Base-by-base conservation (phyloP, 345 rosid species). In the Lepidium sativum region DNA sequence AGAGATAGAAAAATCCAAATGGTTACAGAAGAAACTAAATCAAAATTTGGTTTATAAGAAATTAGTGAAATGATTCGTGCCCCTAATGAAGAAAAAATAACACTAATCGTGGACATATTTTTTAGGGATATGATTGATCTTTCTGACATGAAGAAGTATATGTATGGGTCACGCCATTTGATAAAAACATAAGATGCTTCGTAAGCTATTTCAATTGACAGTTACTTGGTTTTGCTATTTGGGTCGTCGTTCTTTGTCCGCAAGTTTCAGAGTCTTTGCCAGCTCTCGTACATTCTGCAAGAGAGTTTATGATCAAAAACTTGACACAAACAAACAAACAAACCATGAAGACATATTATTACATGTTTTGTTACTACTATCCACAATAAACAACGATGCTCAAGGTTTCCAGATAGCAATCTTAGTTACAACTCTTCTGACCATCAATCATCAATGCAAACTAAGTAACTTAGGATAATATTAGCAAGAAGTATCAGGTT, bases 31-130 rank as follows among this genome's bases (percentile, higher is more conserved):
- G 18, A 53, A 61, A 17, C 8, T 54, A 39, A 0, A 42, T 55
- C 66, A 64, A 63, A 71, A 16, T 4, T 14, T 25, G 27, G 49
- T 49, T 15, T 50, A 23, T 21, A 67, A 50, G 54, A 50, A 48
- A 31, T 23, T 23, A 56, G 15, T 6, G 34, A 54, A 63, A 47
- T 11, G 31, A 31, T 18, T 39, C 12, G 49, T 48, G 67, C 42
- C 76, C 65, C 58, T 51, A 57, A 66, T 72, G 76, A 64, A 71
- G 50, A 40, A 71, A 58, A 58, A 55, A 65, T 41, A 55, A 65
- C 65, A 72, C 54, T 65, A 17, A 42, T 43, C 50, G 37, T 65
- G 67, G 55, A 72, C 62, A 72, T 52, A 14, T 9, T 14, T 8
- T 42, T 9, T 21, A 50, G 45, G 31, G 42, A 62, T 39, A 23